Evolutionary conservation across 768 basidiomycete species (phyloP), one percentile per base, ranked within the genome.

Genomic region (Terana coerulea): DNA sequence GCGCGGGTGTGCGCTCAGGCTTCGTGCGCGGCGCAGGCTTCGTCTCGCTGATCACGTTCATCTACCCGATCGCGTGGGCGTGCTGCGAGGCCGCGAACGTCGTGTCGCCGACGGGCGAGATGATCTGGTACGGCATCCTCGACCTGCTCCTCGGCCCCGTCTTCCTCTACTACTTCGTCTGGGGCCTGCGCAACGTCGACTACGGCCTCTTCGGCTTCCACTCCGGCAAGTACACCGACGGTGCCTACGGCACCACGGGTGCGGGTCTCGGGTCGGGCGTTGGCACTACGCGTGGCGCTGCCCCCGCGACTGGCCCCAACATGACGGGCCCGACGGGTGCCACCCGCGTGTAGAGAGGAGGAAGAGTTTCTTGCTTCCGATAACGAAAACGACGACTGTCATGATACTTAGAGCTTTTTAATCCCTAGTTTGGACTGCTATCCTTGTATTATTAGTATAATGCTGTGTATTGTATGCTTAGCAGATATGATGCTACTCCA

Each of bases 41-140:
- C 64, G 68, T 80, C 54, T 67, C 72, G n/a, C 68, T 79, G 63
- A 62, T 83, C 55, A 80, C 77, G 74, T 41, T 77, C 47, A 54
- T 81, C 26, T 83, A 84, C 64, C 78, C 82, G 8, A 70, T 84
- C 52, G 72, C 70, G 28, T 83, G 81, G 82, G 81, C 72, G 48
- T 62, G 75, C 36, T 70, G 72, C n/a, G 81, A 82, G 49, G 80
- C 80, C 29, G 68, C 69, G 3, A 76, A 81, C 62, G 68, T 67
- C 31, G 77, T 84, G 59, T 63, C 71, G 1, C 72, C 77, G 26
- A 70, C 73, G 42, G 63, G 67, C 17, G 81, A 83, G 64, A 81
- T 81, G 78, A 64, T 79, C 36, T 77, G 71, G 59, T 81, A 82
- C 61, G 76, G 79, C 47, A 68, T 82, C 47, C 69, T 75, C 43